Base-by-base conservation (phyloP, 192 early-diverging fungal species). In the Dissophora globulifera region DNA sequence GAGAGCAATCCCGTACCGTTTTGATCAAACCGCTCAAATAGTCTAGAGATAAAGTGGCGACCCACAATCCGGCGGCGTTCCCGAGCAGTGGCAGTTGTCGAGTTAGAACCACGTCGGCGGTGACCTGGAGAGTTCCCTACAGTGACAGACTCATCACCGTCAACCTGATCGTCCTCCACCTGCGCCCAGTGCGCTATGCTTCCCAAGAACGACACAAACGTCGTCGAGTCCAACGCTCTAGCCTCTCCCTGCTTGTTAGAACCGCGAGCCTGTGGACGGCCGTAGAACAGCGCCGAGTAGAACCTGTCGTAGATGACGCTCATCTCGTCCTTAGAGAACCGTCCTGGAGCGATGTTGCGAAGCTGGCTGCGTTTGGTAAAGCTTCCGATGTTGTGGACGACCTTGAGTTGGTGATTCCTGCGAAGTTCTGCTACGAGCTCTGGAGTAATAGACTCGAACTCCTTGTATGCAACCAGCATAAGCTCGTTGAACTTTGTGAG, bases 291-390 rank as follows among this genome's bases (percentile, higher is more conserved):
- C 1, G 94, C 93, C 47, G 82, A 88, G 78, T 91, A 96, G 84
- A 87, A 97, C 32, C 90, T 82, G 79, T 98, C 95, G 67, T 94
- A 96, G n/a, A 98, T 80, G 33, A 93, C 83, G 26, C 92, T 83
- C 31, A 97, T 85, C 66, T 98, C 88, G 43, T 94, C 92, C 68
- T 94, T 93, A 61, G 85, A 89, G 62, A 98, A 98, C 35, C 87
- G 86, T 50, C 86, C 85, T 12, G 86, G 86, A 19, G 87, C 81
- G 30, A 98, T 82, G 67, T 93, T 93, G 29, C 95, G 88, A 54
- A 97, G 84, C n/a, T 91, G 86, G 6, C 89, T 90, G 62, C 94
- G 92, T 65, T 98, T 98, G 0, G 94, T 93, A 67, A 94, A 98
- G 55, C 90, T 89, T 82, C 95, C 93, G 63, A 98, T 89, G n/a